Conservation (phyloP, 331 rosid species). For the Rosa hybrid region DNA sequence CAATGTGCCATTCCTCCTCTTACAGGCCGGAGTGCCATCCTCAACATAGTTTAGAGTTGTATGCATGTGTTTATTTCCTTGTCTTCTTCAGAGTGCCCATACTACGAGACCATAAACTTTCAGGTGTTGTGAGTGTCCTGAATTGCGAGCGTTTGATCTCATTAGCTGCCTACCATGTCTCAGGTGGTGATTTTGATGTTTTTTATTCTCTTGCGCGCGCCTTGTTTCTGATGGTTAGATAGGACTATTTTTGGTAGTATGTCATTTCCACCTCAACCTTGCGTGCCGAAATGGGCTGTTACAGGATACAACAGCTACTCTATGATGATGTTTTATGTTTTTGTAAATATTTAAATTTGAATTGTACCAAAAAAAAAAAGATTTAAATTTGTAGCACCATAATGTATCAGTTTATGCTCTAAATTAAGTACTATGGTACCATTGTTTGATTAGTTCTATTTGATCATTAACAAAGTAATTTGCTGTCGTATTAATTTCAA, state of each 20-base stretch:
- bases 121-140: neutral
- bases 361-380: no score
- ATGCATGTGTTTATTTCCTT: neutral
- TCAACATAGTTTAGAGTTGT: neutral
- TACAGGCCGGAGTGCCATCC: neutral
- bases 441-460: no score
- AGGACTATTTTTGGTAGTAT: neutral
- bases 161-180: no score
- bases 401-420: neutral
- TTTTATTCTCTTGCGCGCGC: neutral
- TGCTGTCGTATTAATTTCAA: neutral
- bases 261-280: neutral
- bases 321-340: no score
- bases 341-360: no score
- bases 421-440: neutral
- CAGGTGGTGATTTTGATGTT: neutral
- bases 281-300: neutral
- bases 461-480: neutral
- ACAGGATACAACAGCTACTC: no score
- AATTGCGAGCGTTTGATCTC: neutral
- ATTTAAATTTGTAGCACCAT: no score
- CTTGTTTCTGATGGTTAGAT: neutral
- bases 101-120: neutral
- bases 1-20: no score
- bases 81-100: neutral